phyloP scores from a whole-genome alignment of 345 rosid genomes.

The Xanthoceras sorbifolium region DNA sequence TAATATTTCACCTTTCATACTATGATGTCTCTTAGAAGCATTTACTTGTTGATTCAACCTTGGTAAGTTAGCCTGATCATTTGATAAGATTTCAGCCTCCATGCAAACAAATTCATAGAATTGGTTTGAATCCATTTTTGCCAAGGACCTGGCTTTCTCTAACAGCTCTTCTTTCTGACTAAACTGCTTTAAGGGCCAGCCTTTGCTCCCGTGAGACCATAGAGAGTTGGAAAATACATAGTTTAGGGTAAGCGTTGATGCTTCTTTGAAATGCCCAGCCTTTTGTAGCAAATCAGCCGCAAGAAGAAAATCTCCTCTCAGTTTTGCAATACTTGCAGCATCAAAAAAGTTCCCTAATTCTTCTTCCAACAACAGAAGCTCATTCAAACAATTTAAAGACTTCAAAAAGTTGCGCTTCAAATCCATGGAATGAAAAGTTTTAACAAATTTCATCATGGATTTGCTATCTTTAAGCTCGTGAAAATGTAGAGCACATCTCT shows the following conservation, averaged over 20 bases:
- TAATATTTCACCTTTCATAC: constrained; percentile 39
- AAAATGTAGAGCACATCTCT: constrained; percentile 37
- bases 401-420: constrained; percentile 32
- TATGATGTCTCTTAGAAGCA: constrained; percentile 30
- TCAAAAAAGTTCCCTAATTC: constrained; percentile 38
- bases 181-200: constrained; percentile 51
- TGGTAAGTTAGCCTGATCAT: constrained; percentile 19
- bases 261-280: constrained; percentile 32
- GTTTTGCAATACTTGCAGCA: constrained; percentile 40
- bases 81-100: constrained; percentile 32
- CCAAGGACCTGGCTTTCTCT: constrained; percentile 35
- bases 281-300: constrained; percentile 40
- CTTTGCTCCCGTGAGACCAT: constrained; percentile 39
- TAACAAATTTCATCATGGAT: constrained; percentile 34
- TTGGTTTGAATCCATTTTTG: constrained; percentile 23
- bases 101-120: constrained; percentile 26
- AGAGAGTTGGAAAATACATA: constrained; percentile 40
- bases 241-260: constrained; percentile 33
- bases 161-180: constrained; percentile 31
- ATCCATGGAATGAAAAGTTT: constrained; percentile 27
- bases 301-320: constrained; percentile 35
- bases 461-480: constrained; percentile 23
- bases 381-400: constrained; percentile 31
- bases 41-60: constrained; percentile 29
- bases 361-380: constrained; percentile 39